phyloP scores from a whole-genome alignment of 148 eudicot species.

The Vaccinium myrtillus region DNA sequence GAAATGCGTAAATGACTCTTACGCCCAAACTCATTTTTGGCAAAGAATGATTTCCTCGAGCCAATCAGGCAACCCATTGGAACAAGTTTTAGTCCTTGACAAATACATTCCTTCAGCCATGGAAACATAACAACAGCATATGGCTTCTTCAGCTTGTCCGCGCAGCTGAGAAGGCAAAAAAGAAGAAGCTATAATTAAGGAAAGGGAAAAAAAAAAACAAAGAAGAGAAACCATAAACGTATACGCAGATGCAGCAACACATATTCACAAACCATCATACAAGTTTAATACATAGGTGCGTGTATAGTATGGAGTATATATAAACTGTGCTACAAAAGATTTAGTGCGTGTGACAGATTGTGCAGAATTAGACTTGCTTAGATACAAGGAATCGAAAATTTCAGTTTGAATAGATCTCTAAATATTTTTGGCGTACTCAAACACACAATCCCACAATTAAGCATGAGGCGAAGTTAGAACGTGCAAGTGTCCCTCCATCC shows the following conservation, averaged over 20 bases:
- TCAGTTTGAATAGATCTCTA: too few species aligned
- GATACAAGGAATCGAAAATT: too few species aligned
- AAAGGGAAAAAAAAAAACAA: background rate
- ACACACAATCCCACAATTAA: too few species aligned
- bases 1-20: background rate
- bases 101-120: background rate
- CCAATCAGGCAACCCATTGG: background rate
- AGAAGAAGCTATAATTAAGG: background rate
- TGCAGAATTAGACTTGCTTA: too few species aligned
- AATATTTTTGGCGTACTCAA: too few species aligned
- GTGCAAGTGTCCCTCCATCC: too few species aligned
- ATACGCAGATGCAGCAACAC: background rate
- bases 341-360: too few species aligned
- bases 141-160: too few species aligned
- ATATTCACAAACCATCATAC: background rate
- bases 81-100: background rate
- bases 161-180: background rate
- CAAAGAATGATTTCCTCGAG: background rate
- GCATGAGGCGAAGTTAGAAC: too few species aligned
- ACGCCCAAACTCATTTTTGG: background rate
- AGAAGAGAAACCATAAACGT: background rate
- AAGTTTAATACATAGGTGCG: background rate
- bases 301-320: too few species aligned
- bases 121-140: background rate
- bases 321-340: too few species aligned